phyloP scores from a whole-genome alignment of 139 green algal species.

The Spirogloea muscicola region DNA sequence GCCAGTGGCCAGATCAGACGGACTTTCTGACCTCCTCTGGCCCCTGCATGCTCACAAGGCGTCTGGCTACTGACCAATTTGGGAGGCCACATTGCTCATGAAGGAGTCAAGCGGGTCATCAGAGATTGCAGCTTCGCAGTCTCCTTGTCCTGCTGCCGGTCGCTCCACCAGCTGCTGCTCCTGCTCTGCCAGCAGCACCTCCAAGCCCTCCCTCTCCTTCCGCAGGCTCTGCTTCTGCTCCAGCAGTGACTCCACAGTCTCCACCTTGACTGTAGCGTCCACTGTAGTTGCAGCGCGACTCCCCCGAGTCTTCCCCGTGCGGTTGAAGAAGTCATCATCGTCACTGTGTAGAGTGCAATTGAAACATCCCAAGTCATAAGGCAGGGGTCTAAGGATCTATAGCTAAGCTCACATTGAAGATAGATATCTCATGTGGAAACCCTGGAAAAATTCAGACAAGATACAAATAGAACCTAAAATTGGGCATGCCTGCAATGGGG shows the following conservation, averaged over 20 bases:
- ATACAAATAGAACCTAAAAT: too few relatives aligned
- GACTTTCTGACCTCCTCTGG: too few relatives aligned
- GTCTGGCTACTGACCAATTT: constrained; percentile 39
- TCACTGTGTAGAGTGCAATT: constrained; percentile 11
- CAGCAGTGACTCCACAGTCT: constrained; percentile 45
- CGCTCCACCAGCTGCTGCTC: constrained; percentile 8
- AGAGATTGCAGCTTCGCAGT: not conserved
- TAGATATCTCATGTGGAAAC: too few relatives aligned
- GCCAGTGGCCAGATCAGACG: not conserved
- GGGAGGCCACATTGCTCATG: constrained; percentile 30
- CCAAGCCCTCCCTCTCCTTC: not conserved
- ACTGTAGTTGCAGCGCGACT: too few relatives aligned
- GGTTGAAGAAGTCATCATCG: constrained; percentile 53
- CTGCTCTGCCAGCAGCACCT: constrained; percentile 10
- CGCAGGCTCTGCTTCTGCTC: not conserved
- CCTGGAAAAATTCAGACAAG: too few relatives aligned
- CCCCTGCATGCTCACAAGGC: too few relatives aligned
- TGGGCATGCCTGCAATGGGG: not conserved
- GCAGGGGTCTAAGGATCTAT: not conserved
- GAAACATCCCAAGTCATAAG: not conserved
- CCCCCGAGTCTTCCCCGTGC: not conserved
- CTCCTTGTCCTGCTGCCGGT: not conserved
- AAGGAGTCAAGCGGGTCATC: constrained; percentile 47
- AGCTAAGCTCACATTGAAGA: too few relatives aligned
- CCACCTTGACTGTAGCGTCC: constrained; percentile 12